phyloP scores from a whole-genome alignment of 257 asterid genomes.

The Jaltomata sinuosa region DNA sequence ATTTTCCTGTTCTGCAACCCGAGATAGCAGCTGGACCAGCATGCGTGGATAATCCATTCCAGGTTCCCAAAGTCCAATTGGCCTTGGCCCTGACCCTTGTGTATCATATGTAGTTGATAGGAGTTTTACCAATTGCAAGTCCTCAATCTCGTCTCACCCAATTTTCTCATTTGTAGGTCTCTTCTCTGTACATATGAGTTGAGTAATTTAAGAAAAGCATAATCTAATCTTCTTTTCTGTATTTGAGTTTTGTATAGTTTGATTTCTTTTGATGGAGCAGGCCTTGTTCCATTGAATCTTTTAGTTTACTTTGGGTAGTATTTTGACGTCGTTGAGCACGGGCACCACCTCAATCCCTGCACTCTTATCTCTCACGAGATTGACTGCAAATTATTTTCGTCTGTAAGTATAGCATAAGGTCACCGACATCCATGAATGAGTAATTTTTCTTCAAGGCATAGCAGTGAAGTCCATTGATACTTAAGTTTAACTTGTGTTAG shows the following conservation, averaged over 20 bases:
- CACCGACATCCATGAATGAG: not conserved
- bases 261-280: not conserved
- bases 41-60: slow-evolving; percentile 13
- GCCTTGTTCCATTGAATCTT: not conserved
- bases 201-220: slow-evolving; percentile 1
- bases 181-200: slow-evolving; percentile 17
- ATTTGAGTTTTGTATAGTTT: not conserved
- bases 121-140: slow-evolving; percentile 1
- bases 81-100: slow-evolving; percentile 2
- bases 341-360: not conserved
- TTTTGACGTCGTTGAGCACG: not conserved
- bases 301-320: not conserved
- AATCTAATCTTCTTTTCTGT: not conserved
- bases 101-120: slow-evolving; percentile 20
- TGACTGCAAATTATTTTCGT: not conserved
- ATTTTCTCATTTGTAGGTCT: not conserved
- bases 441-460: too few relatives aligned
- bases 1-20: not conserved
- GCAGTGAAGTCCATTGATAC: not conserved
- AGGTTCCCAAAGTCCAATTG: slow-evolving; percentile 20
- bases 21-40: slow-evolving; percentile 3
- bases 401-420: not conserved
- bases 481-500: not conserved
- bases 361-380: too few relatives aligned
- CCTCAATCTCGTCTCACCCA: slow-evolving; percentile 1